Evolutionary conservation across 257 asterid genomes (phyloP).

Genomic region (Rhazya stricta): DNA sequence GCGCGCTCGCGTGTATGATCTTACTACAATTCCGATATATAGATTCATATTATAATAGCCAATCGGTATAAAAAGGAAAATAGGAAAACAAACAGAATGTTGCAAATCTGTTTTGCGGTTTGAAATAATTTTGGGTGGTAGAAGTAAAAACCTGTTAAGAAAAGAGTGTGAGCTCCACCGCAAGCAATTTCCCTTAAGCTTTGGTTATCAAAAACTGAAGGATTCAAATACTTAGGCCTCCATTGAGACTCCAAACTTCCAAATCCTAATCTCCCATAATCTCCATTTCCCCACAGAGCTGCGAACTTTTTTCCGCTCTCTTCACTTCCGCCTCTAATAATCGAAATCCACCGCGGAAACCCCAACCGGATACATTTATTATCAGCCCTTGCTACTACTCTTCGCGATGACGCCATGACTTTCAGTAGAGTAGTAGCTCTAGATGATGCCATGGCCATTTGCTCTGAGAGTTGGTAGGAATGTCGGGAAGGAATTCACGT

Average conservation of each 20-base stretch:
- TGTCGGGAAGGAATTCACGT: neutral
- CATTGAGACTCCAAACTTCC: constrained; percentile 77
- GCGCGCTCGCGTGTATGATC: no score
- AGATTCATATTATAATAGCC: neutral
- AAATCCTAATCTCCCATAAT: constrained; percentile 86
- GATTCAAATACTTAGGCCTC: constrained; percentile 53
- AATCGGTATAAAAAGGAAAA: neutral
- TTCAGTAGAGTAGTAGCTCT: neutral
- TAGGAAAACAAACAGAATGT: neutral
- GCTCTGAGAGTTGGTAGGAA: neutral
- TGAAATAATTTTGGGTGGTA: neutral
- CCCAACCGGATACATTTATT: constrained; percentile 16
- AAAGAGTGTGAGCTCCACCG: constrained; percentile 97
- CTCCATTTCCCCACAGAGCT: constrained; percentile 97
- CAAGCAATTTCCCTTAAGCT: constrained; percentile 67
- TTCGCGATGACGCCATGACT: neutral
- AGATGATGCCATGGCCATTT: neutral
- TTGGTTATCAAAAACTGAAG: constrained; percentile 63
- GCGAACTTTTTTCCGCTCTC: constrained; percentile 50
- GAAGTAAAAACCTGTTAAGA: constrained; percentile 58
- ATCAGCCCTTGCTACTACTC: neutral
- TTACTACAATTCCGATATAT: neutral
- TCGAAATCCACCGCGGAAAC: constrained; percentile 38
- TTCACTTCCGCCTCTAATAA: constrained; percentile 19
- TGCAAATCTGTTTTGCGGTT: neutral